phyloP scores from a whole-genome alignment of 495 filamentous ascomycete species.

The Neurospora sp. region DNA sequence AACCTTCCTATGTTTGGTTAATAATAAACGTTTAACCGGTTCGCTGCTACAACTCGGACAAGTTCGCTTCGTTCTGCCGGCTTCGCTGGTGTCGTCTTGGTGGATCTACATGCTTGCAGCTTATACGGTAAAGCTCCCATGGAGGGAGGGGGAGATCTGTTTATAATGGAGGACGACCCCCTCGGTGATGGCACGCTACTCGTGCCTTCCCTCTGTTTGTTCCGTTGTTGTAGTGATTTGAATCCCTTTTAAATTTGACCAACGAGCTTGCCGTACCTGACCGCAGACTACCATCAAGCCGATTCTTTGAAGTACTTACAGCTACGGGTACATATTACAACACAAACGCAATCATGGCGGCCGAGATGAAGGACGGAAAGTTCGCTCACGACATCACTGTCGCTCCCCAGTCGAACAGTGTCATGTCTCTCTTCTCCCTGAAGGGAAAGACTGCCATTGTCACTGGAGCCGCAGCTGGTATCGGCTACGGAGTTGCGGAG shows the following conservation, averaged over 20 bases:
- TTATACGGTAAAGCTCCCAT: background rate
- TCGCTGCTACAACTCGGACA: too few relatives aligned
- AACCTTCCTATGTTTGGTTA: too few relatives aligned
- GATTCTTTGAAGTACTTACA: background rate
- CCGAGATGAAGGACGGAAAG: conserved; percentile 38
- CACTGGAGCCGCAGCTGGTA: conserved; percentile 72
- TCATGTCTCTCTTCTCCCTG: conserved; percentile 74
- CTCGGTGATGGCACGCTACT: background rate
- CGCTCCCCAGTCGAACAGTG: conserved; percentile 48
- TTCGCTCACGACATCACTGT: conserved; percentile 53
- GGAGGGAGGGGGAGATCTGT: background rate
- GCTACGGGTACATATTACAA: background rate
- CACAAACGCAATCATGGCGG: conserved; percentile 23
- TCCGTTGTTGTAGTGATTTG: background rate
- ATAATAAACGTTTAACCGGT: too few relatives aligned
- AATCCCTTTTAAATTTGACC: background rate
- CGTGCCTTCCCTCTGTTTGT: background rate
- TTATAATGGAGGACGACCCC: background rate
- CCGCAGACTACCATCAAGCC: background rate
- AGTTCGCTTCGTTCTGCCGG: background rate
- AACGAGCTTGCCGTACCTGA: background rate
- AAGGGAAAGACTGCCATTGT: conserved; percentile 79
- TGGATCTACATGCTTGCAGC: background rate
- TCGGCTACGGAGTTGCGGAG: conserved; percentile 68
- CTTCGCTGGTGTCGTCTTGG: background rate